Conservation (phyloP, 139 green algal species). For the Coelastrella sp. region DNA sequence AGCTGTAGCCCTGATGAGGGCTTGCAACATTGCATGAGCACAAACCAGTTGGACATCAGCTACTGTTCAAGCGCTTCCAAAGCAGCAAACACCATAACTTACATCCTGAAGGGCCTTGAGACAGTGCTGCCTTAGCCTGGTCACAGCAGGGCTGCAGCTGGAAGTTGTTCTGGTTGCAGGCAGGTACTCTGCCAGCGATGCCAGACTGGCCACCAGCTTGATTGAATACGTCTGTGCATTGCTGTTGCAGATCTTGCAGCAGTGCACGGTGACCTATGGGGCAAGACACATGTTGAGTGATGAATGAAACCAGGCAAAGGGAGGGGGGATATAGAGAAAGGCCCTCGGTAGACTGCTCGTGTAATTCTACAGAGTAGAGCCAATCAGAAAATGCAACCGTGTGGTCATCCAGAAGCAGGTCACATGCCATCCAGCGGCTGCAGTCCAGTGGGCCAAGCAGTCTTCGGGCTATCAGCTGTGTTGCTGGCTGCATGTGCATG, state of each 20-base stretch:
- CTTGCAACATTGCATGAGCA: too few relatives aligned
- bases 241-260: not conserved
- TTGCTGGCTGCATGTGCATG: too few relatives aligned
- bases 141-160: not conserved
- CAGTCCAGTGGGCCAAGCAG: too few relatives aligned
- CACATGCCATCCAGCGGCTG: too few relatives aligned
- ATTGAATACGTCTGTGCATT: not conserved
- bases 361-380: too few relatives aligned
- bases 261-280: not conserved
- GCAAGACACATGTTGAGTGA: not conserved
- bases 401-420: too few relatives aligned
- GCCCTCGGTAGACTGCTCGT: too few relatives aligned
- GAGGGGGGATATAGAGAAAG: not conserved
- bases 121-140: slow-evolving; percentile 20
- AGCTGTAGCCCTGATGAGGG: too few relatives aligned
- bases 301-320: not conserved
- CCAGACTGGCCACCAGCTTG: not conserved
- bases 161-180: not conserved
- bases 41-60: too few relatives aligned
- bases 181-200: not conserved
- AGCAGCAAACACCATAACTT: not conserved
- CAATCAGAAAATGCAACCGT: too few relatives aligned
- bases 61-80: not conserved
- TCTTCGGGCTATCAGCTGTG: too few relatives aligned
- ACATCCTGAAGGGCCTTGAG: not conserved